These are phyloP conservation scores for Komagataella ulmi DNA, from an alignment of 805 yeast species.

Conservation along the genomic window DNA sequence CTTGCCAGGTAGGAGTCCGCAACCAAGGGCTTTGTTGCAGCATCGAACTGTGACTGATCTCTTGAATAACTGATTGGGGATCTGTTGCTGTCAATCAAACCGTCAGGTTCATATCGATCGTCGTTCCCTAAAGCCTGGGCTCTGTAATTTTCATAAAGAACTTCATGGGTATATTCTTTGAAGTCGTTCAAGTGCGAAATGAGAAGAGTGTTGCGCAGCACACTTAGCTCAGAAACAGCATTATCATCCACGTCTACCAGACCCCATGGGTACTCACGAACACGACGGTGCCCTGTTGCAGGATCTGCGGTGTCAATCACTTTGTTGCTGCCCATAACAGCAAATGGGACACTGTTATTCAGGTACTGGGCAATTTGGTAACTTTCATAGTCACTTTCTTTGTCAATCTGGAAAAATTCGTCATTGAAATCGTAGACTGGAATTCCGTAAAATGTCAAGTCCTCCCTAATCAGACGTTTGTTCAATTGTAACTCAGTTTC, in stretches of 20 bases:
- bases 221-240: constrained; percentile 66
- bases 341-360: constrained; percentile 44
- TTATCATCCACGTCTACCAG: constrained; percentile 44
- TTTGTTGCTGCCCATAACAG: constrained; percentile 47
- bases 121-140: constrained; percentile 50
- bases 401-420: constrained; percentile 27
- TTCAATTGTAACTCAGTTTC: constrained; percentile 55
- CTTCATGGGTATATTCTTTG: constrained; percentile 80
- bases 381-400: constrained; percentile 15
- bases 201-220: constrained; percentile 65
- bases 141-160: constrained; percentile 79
- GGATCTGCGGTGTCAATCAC: constrained; percentile 13
- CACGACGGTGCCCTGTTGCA: constrained; percentile 22
- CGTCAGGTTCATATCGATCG: constrained; percentile 2
- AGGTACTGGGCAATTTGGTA: constrained; percentile 20
- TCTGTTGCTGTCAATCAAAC: neutral
- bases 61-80: neutral
- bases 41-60: neutral
- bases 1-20: constrained; percentile 19
- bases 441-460: constrained; percentile 54
- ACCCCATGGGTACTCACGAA: constrained; percentile 60
- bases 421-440: constrained; percentile 71
- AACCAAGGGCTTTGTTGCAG: neutral
- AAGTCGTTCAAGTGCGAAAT: constrained; percentile 80
- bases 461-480: constrained; percentile 65